Conservation (phyloP, 345 rosid genomes). For the Noccaea bulbosa region DNA sequence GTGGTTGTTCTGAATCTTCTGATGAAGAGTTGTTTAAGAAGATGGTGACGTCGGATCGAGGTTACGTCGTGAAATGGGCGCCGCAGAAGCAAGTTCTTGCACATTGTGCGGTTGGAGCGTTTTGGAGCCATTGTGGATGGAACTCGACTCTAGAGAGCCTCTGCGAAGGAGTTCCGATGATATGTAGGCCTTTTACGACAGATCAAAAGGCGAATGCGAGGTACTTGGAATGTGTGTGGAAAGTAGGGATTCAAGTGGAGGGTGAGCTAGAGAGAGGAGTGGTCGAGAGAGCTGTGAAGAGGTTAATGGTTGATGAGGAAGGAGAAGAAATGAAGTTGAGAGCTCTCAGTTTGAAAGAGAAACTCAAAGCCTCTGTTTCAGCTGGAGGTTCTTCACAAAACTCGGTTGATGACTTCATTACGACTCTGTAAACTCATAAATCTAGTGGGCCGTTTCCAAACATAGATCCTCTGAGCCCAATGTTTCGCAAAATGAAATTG, state of each 20-base stretch:
- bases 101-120: slow-evolving; percentile 10
- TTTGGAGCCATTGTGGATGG: slow-evolving; percentile 21
- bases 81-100: slow-evolving; percentile 24
- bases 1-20: background rate
- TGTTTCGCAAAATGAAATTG: background rate
- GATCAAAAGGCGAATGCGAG: slow-evolving; percentile 49
- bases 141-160: slow-evolving; percentile 31
- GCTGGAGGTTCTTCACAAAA: slow-evolving; percentile 18
- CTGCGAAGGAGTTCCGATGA: slow-evolving; percentile 52
- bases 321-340: slow-evolving; percentile 8
- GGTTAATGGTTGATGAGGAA: slow-evolving; percentile 30
- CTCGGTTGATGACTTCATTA: slow-evolving; percentile 20
- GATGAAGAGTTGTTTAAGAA: background rate
- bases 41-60: slow-evolving; percentile 1
- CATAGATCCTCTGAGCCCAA: background rate
- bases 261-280: slow-evolving; percentile 24
- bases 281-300: slow-evolving; percentile 9
- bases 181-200: slow-evolving; percentile 47
- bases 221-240: slow-evolving; percentile 52
- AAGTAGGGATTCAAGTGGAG: slow-evolving; percentile 41
- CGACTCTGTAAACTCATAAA: background rate
- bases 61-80: slow-evolving; percentile 38
- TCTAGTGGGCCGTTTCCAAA: slow-evolving; percentile 2
- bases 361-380: slow-evolving; percentile 13
- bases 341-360: slow-evolving; percentile 24